Base-by-base conservation (phyloP, 2,329 filamentous ascomycete genomes). In the Dryadomyces quercivorus region DNA sequence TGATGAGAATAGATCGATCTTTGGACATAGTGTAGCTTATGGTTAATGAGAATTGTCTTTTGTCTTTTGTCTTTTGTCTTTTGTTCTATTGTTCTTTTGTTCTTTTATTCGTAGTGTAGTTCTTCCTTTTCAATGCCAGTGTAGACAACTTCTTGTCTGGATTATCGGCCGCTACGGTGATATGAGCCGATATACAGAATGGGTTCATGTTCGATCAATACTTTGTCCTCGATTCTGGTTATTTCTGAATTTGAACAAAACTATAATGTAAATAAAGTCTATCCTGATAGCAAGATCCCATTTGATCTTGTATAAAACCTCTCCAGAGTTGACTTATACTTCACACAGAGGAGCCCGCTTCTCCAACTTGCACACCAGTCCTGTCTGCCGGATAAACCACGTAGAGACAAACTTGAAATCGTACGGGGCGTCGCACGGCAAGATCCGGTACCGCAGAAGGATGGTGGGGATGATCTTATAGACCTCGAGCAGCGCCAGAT, bases 401-500 rank as follows among this genome's bases (percentile, higher is more conserved):
- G 52, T 43, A 16, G 53, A 56, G 26, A 55, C 22, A 36, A 56
- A 59, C 46, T 55, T 57, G 61, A 63, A 66, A 9, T 59, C 48
- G 57, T 60, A 56, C 1, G 56, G 47, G 1, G 55, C 57, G 20
- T 63, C 52, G 18, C 57, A 55, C 20, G 65, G 38, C 56, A 60
- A 58, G 38, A 56, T 43, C n/a, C 50, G 65, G 58, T 75, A 78
- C 44, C 60, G 65, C 8, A 59, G 61, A 58, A 75, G 67, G 44
- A 78, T 54, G 20, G 72, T 75, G 9, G 74, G 64, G 5, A 66
- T 59, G 2, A 68, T 56, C 60, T 70, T 70, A 55, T 67, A 67
- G 15, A 68, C 53, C 58, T 70, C 63, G 57, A 67, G 57, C 57
- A 60, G 53, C n/a, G 62, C 64, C 12, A 71, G 55, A 51, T 70